phyloP scores from a whole-genome alignment of 257 asterid genomes.

The Dorcoceras hygrometricum region DNA sequence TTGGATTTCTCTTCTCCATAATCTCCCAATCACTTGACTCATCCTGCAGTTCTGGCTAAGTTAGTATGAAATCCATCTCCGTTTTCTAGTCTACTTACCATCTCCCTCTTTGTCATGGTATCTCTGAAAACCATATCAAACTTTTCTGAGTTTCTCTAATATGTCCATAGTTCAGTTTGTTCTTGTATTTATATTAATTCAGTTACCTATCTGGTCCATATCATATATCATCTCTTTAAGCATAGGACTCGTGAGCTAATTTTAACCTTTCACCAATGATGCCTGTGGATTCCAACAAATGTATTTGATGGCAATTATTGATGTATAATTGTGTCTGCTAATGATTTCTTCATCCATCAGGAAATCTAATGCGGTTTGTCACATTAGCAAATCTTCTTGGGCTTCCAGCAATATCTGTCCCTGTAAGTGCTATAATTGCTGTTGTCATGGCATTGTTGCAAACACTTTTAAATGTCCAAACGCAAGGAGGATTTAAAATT shows the following conservation, averaged over 20 bases:
- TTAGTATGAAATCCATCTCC: not conserved
- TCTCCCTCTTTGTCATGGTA: not conserved
- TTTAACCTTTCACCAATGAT: too few relatives aligned
- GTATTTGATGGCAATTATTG: not conserved
- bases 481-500: not conserved
- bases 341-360: constrained; percentile 37
- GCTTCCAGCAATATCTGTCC: constrained; percentile 88
- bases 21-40: not conserved
- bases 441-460: not conserved
- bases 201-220: not conserved
- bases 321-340: not conserved
- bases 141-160: too few relatives aligned
- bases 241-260: not conserved
- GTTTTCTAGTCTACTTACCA: not conserved
- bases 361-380: constrained; percentile 81
- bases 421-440: constrained; percentile 52
- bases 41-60: too few relatives aligned
- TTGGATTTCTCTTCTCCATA: not conserved
- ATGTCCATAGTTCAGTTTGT: too few relatives aligned
- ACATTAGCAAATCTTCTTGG: constrained; percentile 87
- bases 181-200: not conserved
- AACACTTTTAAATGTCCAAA: too few relatives aligned
- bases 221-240: not conserved
- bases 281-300: too few relatives aligned
- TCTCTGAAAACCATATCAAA: too few relatives aligned